phyloP scores from a whole-genome alignment of 768 basidiomycete genomes.

The Mycena metata region DNA sequence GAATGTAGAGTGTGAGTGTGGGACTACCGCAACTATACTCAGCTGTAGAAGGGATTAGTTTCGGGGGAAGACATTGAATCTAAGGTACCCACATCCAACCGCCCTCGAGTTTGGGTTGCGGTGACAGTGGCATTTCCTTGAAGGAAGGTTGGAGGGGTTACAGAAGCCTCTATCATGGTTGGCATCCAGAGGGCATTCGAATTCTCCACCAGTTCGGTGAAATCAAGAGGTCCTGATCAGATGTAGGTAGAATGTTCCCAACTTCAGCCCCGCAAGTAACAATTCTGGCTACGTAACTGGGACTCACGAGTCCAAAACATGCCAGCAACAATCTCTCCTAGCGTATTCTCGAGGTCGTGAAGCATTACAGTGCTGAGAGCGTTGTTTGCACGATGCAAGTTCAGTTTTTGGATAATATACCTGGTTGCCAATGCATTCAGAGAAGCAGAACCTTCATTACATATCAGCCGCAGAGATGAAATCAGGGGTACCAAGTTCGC shows the following conservation, averaged over 20 bases:
- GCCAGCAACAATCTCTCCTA: background rate
- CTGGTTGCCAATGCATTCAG: background rate
- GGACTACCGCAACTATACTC: slow-evolving; percentile 9
- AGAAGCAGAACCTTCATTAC: no score
- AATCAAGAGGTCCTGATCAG: background rate
- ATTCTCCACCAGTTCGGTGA: no score
- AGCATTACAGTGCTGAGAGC: background rate
- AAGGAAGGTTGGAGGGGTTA: background rate
- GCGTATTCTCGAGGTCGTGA: slow-evolving; percentile 7
- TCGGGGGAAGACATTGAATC: background rate
- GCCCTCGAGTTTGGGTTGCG: background rate
- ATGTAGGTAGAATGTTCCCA: background rate
- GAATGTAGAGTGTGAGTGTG: background rate
- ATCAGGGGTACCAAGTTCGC: no score
- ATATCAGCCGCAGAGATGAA: no score
- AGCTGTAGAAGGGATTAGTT: background rate
- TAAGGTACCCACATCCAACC: slow-evolving; percentile 2
- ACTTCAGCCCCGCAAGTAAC: background rate
- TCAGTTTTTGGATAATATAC: background rate
- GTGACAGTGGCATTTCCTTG: background rate
- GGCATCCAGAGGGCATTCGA: background rate
- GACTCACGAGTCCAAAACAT: slow-evolving; percentile 13
- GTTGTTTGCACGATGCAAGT: background rate
- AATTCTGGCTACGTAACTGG: no score
- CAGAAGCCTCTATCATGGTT: no score